Conservation (phyloP, 2,329 filamentous ascomycete genomes). For the Claviceps humidiphila region DNA sequence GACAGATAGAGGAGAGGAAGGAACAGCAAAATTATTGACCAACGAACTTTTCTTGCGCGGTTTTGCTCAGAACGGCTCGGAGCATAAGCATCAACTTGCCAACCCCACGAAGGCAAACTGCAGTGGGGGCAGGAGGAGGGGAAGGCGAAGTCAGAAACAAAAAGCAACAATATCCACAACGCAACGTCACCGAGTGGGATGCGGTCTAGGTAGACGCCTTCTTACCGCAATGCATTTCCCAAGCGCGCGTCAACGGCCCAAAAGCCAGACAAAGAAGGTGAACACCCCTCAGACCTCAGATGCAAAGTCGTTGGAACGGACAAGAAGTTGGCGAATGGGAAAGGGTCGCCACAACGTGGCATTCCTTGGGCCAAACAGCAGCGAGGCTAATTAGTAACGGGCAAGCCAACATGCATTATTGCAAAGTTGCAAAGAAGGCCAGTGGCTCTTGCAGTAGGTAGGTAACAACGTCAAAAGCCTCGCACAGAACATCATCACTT, state of each 20-base stretch:
- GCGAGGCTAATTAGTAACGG: not conserved
- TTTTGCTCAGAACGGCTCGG: not conserved
- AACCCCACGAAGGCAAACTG: not conserved
- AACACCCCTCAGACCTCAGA: not conserved
- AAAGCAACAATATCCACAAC: not conserved
- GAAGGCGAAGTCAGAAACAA: not conserved
- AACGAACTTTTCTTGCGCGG: not conserved
- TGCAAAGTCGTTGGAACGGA: not conserved
- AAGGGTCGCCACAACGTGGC: not conserved
- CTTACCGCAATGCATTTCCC: not conserved
- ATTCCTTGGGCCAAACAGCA: not conserved
- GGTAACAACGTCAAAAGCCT: not conserved
- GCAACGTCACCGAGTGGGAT: not conserved
- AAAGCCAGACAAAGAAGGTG: not conserved
- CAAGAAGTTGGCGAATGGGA: not conserved
- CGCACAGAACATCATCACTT: not conserved
- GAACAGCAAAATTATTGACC: not conserved
- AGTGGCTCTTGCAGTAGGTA: not conserved
- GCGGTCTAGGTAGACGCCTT: not conserved
- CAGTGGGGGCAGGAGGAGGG: not conserved
- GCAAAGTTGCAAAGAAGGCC: not conserved
- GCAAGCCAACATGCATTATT: not conserved
- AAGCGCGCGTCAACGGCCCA: not conserved
- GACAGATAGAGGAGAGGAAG: not conserved
- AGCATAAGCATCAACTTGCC: not conserved